Percentiles rank a stretch among this genome's conserved stretches.
Conservation (phyloP, 352 stramenopile species). For the Phytophthora brassicae region DNA sequence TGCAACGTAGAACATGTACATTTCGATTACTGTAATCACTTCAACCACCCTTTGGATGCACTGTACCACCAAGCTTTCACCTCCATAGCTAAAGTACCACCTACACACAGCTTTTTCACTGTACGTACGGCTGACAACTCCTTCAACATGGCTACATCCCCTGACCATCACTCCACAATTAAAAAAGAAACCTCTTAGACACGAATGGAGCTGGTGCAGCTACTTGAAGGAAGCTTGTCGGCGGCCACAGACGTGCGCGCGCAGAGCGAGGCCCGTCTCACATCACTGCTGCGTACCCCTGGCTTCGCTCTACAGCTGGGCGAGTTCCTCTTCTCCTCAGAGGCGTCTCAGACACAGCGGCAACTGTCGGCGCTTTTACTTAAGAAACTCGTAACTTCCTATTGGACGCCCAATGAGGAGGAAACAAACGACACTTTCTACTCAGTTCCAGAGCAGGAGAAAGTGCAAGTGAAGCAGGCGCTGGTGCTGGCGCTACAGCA, state of each 20-base stretch:
- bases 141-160: neutral
- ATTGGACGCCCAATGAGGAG: conserved; percentile 60
- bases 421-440: conserved; percentile 29
- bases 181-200: neutral
- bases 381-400: conserved; percentile 70
- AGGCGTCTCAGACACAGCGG: conserved; percentile 44
- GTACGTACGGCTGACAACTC: neutral
- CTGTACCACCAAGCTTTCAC: too few species aligned
- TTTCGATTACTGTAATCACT: too few species aligned
- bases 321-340: conserved; percentile 61
- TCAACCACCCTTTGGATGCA: too few species aligned
- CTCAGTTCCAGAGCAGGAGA: conserved; percentile 65
- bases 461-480: conserved; percentile 57
- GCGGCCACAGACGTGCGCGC: conserved; percentile 45
- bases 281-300: conserved; percentile 48
- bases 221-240: conserved; percentile 61
- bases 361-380: conserved; percentile 76
- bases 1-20: too few species aligned
- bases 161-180: conserved; percentile 15
- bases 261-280: conserved; percentile 70
- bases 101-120: neutral
- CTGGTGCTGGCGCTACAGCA: conserved; percentile 64
- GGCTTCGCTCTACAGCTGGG: conserved; percentile 76
- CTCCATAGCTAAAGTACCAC: too few species aligned
- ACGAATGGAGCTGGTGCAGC: conserved; percentile 45